Evolutionary conservation across 1,284 basidiomycete species (phyloP).

Genomic region (Leccinum solheimii): DNA sequence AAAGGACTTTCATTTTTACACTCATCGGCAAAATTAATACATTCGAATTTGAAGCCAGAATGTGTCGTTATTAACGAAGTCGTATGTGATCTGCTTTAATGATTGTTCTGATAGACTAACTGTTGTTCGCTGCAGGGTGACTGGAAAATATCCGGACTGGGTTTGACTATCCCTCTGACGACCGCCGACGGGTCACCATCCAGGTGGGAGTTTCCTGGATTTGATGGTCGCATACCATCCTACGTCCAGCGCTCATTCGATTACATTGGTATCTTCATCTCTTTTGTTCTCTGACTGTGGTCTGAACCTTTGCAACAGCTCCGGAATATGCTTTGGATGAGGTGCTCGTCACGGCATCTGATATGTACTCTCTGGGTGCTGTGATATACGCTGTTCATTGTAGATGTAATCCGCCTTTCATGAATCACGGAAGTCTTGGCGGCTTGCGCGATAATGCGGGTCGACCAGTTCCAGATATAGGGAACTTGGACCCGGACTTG

Average conservation of each 20-base stretch:
- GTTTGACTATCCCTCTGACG: constrained; percentile 79
- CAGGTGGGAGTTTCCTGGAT: constrained; percentile 87
- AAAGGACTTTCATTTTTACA: constrained; percentile 94
- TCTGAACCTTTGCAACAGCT: constrained; percentile 49
- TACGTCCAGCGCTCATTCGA: constrained; percentile 93
- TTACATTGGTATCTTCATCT: constrained; percentile 71
- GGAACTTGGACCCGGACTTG: constrained; percentile 64
- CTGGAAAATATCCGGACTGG: constrained; percentile 95
- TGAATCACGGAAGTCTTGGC: constrained; percentile 81
- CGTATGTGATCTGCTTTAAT: constrained; percentile 47
- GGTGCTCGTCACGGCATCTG: constrained; percentile 80
- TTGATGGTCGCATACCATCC: constrained; percentile 77
- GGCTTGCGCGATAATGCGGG: constrained; percentile 81
- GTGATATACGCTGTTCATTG: constrained; percentile 89
- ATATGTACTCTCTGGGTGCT: constrained; percentile 94
- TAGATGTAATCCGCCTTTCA: constrained; percentile 86
- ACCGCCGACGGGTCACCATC: constrained; percentile 72
- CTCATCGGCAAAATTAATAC: constrained; percentile 86
- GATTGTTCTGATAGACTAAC: constrained; percentile 6
- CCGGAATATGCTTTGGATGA: constrained; percentile 96
- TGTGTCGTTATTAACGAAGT: constrained; percentile 85
- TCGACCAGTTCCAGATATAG: constrained; percentile 56
- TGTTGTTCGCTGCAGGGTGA: constrained; percentile 67
- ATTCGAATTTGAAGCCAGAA: constrained; percentile 88
- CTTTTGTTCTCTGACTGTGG: background rate